Evolutionary conservation across 768 basidiomycete species (phyloP), one percentile per base, ranked within the genome.

Genomic region (Boletus rubropictus): DNA sequence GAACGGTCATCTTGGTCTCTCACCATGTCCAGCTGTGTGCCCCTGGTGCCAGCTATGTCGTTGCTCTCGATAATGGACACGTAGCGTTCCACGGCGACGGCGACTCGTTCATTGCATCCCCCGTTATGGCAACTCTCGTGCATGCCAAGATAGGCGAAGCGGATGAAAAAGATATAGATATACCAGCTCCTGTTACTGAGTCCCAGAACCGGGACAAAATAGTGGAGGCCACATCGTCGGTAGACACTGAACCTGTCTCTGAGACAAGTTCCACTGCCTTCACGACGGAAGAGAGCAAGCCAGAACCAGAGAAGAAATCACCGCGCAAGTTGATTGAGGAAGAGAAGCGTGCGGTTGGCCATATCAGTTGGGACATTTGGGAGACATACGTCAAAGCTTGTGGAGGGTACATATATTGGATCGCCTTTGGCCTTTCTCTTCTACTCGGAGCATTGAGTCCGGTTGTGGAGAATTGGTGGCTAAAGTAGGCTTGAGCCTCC

Each of bases 11-110:
- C 37, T 74, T 98, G 20, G 92, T 96, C 42, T 96, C 94, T 3
- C 95, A 99, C 60, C 92, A 95, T 59, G 87, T 96, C 28, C 87
- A 92, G 59, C 75, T 98, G 4, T 92, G 89, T 58, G 76, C 81
- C 3, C 80, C 88, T 1, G 85, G 80, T 25, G 90, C 94, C 2
- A 71, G 68, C 21, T 93, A 90, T 64, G 75, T 97, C 54, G 86
- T 95, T 32, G 82, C 86, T 12, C 73, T 92, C 24, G 88, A 91
- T 29, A 69, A 72, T 43, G 78, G 77, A 25, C 78, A 80, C n/a
- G 76, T 93, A 12, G 69, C 77, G 38, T 95, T 84, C 65, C 73
- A 81, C 48, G 93, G 93, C 27, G 72, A 73, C 50, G 68, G 72
- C 28, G 76, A 82, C 7, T 73, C 67, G 3, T 93, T 94, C 70